Base-by-base conservation (phyloP, 2,329 filamentous ascomycete genomes). In the Colletotrichum caudatum region DNA sequence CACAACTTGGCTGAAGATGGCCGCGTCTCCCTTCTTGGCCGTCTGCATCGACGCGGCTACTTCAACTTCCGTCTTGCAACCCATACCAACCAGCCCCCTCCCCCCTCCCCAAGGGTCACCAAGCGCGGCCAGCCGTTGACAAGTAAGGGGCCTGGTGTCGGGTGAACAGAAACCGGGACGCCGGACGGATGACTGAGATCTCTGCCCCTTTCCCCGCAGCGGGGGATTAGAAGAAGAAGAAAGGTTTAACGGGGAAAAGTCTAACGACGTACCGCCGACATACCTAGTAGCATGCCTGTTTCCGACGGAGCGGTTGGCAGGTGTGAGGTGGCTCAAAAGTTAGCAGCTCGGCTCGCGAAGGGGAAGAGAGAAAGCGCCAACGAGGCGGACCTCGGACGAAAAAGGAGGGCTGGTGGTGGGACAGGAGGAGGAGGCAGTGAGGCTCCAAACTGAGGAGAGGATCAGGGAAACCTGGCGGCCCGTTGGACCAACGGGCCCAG, bases 251-350 rank as follows among this genome's bases (percentile, higher is more conserved):
- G 20, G 46, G 60, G 8, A 2, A 44, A 66, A 54, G 58, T n/a
- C 35, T 60, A 48, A 60, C 5, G 39, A 33, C 60, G 26, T 33
- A 48, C 37, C n/a, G 39, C 33, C n/a, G 63, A 46, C 62, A 4
- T 29, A 29, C 29, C 29, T 29, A 29, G 29, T 29, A 29, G 29
- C 29, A 20, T 33, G 6, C 3, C 9, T 33, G 54, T 56, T 61
- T 70, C 46, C 59, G 62, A 66, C 54, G 48, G 35, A 41, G 60
- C n/a, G 54, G 54, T 33, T 51, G 46, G 6, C 46, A 23, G 39
- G n/a, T 18, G 39, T n/a, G 48, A 2, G 46, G 41, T 41, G 11
- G 9, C 4, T 4, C 46, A 12, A 48, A 48, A 20, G 46, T 48
- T 48, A 23, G 8, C 9, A n/a, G 9, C 46, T 7, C 46, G 5